Base-by-base conservation (phyloP, 1,284 basidiomycete genomes). In the Chondrostereum purpureum region DNA sequence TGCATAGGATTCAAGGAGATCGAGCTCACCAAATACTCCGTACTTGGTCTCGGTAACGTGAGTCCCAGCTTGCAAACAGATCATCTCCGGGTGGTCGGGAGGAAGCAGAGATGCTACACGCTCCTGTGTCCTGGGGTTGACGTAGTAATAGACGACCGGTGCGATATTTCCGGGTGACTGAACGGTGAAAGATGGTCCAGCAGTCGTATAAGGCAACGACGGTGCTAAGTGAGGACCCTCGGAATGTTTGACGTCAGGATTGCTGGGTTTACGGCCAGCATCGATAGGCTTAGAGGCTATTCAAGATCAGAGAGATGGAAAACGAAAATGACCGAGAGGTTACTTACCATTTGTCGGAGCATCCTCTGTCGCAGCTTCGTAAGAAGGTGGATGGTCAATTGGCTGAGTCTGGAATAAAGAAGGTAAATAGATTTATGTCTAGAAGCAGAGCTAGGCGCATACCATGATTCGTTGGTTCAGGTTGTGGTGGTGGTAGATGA, bases 71-170 rank as follows among this genome's bases (percentile, higher is more conserved):
- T 88, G 88, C 20, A 89, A 60, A 54, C 87, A 90, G 24, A 84
- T 54, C 86, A 88, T 88, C 62, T 86, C 78, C 0, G 86, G 88
- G 57, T 89, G 80, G 50, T 78, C 70, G 1, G 87, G 87, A 0
- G 87, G 81, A 2, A 88, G 65, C 2, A 75, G 60, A 1, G 78
- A 75, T 3, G 67, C 59, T 22, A 55, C 44, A 17, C 40, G 48
- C 17, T 53, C 50, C 12, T 47, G 45, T 6, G 53, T 55, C 3
- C 42, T 12, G 11, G 51, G 53, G 22, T 53, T 46, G 27, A 47
- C 50, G 44, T 63, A 64, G 48, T 58, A 49, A 41, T 63, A 61
- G 14, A 64, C 52, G 4, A 43, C 49, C 22, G 49, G 34, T 12
- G 38, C 33, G 12, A 31, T 41, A 24, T 41, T 38, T 11, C 24